Base-by-base conservation (phyloP, 441 rosid species). In the Lepidium campestre region DNA sequence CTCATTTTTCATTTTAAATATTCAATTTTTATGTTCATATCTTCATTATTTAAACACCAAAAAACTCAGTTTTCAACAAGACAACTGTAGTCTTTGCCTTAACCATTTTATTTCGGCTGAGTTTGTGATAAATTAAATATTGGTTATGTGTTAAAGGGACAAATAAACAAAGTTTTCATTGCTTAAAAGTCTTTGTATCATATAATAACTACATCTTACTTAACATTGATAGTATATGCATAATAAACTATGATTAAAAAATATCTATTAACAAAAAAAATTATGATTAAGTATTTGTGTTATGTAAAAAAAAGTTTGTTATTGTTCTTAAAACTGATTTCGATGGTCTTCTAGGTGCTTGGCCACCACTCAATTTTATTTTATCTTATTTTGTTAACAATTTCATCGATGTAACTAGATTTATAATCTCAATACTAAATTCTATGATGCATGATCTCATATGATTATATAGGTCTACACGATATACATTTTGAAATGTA, bases 91-190 rank as follows among this genome's bases (percentile, higher is more conserved):
- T 50, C 52, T 63, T 37, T 71, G 58, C 58, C 44, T 47, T 47
- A 17, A 57, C 53, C 65, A 65, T 65, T 57, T 57, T 41, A 65
- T 72, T 65, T 58, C 60, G 67, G 75, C 75, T 25, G 39, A 65
- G 39, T 65, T 50, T 34, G 19, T 49, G 55, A 41, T 61, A 65
- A 47, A 65, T 25, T 17, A 35, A 36, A 39, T 14, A 19, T 0
- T 20, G 18, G 36, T 15, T 39, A 12, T 39, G 40, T 58, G 71
- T 44, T 56, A 35, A 49, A 41, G 72, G 57, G 67, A 58, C 76
- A 72, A n/a, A 58, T 72, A 65, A 57, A 72, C 55, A 56, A 57
- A 47, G 45, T 11, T 48, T 57, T 41, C 71, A 72, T 57, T 57
- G 71, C 71, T 65, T 72, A 22, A 41, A 41, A 34, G 65, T 63